Base-by-base conservation (phyloP, 75 land plant genomes). In the Pinus taeda region DNA sequence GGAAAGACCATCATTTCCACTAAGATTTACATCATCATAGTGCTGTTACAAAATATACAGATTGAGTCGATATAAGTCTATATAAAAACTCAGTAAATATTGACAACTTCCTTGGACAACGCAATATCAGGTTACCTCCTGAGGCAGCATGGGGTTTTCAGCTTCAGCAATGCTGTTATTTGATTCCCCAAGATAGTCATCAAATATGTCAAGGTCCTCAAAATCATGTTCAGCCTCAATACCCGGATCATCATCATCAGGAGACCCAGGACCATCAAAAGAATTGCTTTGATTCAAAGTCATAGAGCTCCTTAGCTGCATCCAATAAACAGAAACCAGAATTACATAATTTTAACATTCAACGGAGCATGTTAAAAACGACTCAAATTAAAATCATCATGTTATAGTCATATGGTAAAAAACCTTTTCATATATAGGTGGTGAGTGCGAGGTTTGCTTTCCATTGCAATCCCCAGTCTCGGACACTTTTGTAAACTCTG, bases 351-450 rank as follows among this genome's bases (percentile, higher is more conserved):
- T 33, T 33, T 33, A 33, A 33, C 33, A 49, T 9, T 2, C 55
- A 49, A 8, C 55, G 9, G 55, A 49, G 55, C 55, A 49, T 49
- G 61, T 20, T 20, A 57, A 17, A 17, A 30, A 55, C 59, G 59
- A 5, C 15, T 37, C 26, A 12, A 73, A 57, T 0, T 26, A 73
- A 1, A 57, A 57, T 14, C 57, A 55, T 57, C 42, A 57, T 42
- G 6, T 73, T 55, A 21, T 30, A 3, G 13, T 29, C 36, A 8
- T 63, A 26, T 9, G 13, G 56, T n/a, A 37, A 14, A 4, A 20
- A 30, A 91, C 96, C 93, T 93, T 85, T 76, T 89, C 93, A 80
- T 77, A 93, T 36, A 86, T 77, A 13, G 88, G 79, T 60, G 86
- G 83, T 22, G 84, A 62, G 42, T 82, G 58, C 8, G 80, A 71